Base-by-base conservation (phyloP, 2,329 filamentous ascomycete genomes). In the Epichloe glyceriae region DNA sequence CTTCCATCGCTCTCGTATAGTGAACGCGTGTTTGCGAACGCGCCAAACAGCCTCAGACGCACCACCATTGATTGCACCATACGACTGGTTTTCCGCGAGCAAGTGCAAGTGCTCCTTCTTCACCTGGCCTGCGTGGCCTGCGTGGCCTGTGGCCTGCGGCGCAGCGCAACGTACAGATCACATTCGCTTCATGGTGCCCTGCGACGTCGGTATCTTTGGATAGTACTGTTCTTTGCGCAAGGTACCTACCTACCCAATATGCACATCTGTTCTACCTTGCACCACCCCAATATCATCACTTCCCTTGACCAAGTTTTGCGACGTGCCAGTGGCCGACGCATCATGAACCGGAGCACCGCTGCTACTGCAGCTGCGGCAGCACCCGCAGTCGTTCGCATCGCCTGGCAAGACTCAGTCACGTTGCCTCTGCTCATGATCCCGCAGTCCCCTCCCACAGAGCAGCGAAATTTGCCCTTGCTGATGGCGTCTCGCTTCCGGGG, bases 211-310 rank as follows among this genome's bases (percentile, higher is more conserved):
- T 20, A 12, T 35, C 34, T 34, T 33, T 45, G 35, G n/a, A 39
- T 44, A 39, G 33, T 1, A 4, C 11, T n/a, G 12, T 34, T 35
- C 40, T 50, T 44, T 30, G 20, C 30, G 34, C 40, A 37, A 45
- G 45, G 35, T 52, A 58, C 52, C 55, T 52, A 58, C 52, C 55
- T 63, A 55, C 60, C 57, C 52, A 54, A 55, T 60, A 58, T 8
- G 26, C 51, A 53, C 53, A 50, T 53, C 46, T 45, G 20, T 52
- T 50, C 52, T 53, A 50, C 46, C 35, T 49, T 41, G 20, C 41
- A 46, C 26, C 50, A 20, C 33, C 30, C 43, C 47, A 41, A 48
- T 40, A 48, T 53, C 50, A 50, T 52, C 48, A 50, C 42, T 50
- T 49, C 43, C 47, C 35, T 43, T 50, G 52, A 53, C 46, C 53